Percentiles rank a stretch among this genome's conserved stretches.
phyloP scores from a whole-genome alignment of 2,329 filamentous ascomycete genomes.

The Sclerotiophoma versabilis region DNA sequence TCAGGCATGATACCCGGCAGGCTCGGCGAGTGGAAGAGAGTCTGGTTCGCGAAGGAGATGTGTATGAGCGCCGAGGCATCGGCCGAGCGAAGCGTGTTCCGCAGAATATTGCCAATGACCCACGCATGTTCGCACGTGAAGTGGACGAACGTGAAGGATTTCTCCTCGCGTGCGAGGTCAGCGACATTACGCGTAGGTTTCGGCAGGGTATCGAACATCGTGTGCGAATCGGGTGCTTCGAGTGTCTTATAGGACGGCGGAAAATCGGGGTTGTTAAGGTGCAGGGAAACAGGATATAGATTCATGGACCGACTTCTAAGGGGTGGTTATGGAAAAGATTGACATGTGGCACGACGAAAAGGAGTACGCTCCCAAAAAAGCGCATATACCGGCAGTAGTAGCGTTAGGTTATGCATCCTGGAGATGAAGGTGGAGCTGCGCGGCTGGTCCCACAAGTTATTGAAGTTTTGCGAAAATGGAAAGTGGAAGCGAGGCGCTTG shows the following conservation, averaged over 20 bases:
- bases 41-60: conserved; percentile 68
- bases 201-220: conserved; percentile 31
- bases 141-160: conserved; percentile 54
- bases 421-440: conserved; percentile 14
- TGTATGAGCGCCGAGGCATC: conserved; percentile 66
- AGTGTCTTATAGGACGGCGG: background rate
- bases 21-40: conserved; percentile 74
- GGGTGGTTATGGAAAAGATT: background rate
- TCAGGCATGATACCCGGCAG: conserved; percentile 73
- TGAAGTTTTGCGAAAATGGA: background rate
- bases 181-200: conserved; percentile 48
- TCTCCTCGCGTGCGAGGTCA: conserved; percentile 52
- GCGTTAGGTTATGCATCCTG: conserved; percentile 11
- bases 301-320: conserved; percentile 4
- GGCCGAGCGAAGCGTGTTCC: conserved; percentile 66
- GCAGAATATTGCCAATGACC: conserved; percentile 69
- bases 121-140: conserved; percentile 72
- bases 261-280: conserved; percentile 1
- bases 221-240: conserved; percentile 15
- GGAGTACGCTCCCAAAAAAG: conserved; percentile 4
- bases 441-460: conserved; percentile 8
- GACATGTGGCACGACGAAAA: conserved; percentile 13
- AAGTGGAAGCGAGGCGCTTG: conserved; percentile 3
- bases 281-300: conserved; percentile 14
- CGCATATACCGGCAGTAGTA: conserved; percentile 1